Conservation (phyloP, 2,329 filamentous ascomycete species). For the Thermoascus crustaceus region DNA sequence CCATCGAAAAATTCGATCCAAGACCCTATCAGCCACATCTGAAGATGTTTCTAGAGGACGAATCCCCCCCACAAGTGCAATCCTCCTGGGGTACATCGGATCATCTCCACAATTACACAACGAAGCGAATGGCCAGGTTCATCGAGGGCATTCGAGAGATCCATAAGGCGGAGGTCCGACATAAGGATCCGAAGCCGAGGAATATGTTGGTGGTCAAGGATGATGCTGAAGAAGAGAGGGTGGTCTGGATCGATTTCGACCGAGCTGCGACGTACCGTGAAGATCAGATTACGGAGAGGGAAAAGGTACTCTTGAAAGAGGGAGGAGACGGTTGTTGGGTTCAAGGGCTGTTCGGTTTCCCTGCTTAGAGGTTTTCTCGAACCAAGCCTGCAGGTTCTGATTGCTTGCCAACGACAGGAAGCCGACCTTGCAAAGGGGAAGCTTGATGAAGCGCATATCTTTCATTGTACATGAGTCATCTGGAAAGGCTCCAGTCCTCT, state of each 20-base stretch:
- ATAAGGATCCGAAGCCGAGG: conserved; percentile 7
- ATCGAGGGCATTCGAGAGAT: conserved; percentile 7
- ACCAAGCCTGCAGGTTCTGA: background rate
- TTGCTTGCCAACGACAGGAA: too few relatives aligned
- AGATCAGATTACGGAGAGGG: conserved; percentile 3
- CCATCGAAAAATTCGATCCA: background rate
- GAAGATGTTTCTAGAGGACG: background rate
- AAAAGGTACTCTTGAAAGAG: conserved; percentile 5
- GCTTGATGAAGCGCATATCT: background rate
- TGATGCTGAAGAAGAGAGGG: conserved; percentile 8
- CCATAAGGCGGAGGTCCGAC: conserved; percentile 7
- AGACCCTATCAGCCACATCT: background rate
- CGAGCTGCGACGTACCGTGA: conserved; percentile 5
- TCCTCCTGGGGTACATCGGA: background rate
- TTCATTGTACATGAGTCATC: conserved; percentile 1
- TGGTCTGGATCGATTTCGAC: conserved; percentile 10
- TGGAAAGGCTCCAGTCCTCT: too few relatives aligned
- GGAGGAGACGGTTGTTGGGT: conserved; percentile 1
- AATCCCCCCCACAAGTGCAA: background rate
- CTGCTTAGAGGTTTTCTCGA: background rate
- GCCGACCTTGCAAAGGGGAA: background rate
- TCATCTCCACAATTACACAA: conserved; percentile 2
- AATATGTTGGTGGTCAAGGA: conserved; percentile 10
- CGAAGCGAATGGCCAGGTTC: conserved; percentile 4
- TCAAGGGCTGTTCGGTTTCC: background rate